Percentiles rank a stretch among this genome's conserved stretches.
phyloP scores from a whole-genome alignment of 2,329 filamentous ascomycete genomes.

The Capronia americana region DNA sequence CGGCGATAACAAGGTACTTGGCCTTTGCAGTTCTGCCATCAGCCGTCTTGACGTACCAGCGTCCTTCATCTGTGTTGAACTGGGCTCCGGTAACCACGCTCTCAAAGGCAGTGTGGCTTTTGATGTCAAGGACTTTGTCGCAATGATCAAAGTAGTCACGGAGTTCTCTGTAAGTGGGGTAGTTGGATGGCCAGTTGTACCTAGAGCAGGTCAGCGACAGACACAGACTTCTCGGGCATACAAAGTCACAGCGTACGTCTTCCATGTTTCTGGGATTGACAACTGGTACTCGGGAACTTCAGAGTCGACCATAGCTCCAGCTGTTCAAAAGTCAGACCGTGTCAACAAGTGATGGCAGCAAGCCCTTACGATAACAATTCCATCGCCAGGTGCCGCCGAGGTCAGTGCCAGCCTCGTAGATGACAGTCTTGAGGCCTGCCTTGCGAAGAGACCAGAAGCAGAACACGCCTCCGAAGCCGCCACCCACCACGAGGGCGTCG shows the following conservation, averaged over 20 bases:
- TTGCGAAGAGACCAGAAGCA: conserved; percentile 61
- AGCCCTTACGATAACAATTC: conserved; percentile 43
- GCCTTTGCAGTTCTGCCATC: conserved; percentile 49
- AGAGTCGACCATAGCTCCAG: conserved; percentile 45
- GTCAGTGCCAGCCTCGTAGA: conserved; percentile 61
- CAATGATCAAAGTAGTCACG: conserved; percentile 52
- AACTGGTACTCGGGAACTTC: conserved; percentile 56
- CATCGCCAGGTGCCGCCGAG: conserved; percentile 49
- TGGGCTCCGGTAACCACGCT: conserved; percentile 51
- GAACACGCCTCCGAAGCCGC: conserved; percentile 53
- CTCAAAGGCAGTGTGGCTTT: conserved; percentile 55
- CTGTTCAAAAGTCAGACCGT: conserved; percentile 8
- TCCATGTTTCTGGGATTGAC: conserved; percentile 56
- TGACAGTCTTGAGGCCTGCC: conserved; percentile 54
- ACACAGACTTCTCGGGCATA: not conserved
- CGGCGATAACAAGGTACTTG: conserved; percentile 56
- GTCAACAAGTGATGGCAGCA: not conserved
- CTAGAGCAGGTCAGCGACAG: conserved; percentile 45
- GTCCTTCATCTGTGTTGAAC: conserved; percentile 47
- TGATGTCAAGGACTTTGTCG: conserved; percentile 51
- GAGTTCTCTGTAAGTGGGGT: conserved; percentile 49
- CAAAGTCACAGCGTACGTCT: conserved; percentile 42
- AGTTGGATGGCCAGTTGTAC: conserved; percentile 56
- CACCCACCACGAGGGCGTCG: conserved; percentile 44
- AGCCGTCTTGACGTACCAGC: conserved; percentile 55